Evolutionary conservation across 2,329 filamentous ascomycete species (phyloP).

Genomic region (Cercospora berteroae): DNA sequence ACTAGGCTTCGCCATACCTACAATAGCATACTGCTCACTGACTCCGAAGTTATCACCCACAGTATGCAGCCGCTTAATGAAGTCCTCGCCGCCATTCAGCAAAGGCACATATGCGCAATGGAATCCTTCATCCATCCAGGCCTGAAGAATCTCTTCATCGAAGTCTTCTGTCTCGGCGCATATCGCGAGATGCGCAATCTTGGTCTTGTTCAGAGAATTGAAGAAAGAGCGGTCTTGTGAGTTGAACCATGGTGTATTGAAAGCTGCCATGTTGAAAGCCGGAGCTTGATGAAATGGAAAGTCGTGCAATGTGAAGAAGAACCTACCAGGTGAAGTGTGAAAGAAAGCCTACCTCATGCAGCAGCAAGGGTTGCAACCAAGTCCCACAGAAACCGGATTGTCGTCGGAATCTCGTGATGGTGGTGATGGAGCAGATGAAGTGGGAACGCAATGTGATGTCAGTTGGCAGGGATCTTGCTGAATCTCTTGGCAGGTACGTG

Average conservation of each 20-base stretch:
- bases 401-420: background rate
- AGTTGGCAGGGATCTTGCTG: constrained; percentile 1
- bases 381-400: constrained; percentile 14
- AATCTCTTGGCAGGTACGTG: background rate
- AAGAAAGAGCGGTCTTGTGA: constrained; percentile 36
- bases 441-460: constrained; percentile 8
- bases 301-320: background rate
- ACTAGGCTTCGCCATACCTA: constrained; percentile 49
- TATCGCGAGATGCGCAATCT: constrained; percentile 49
- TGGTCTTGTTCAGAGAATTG: constrained; percentile 41
- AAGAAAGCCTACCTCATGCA: background rate
- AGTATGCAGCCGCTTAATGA: constrained; percentile 49
- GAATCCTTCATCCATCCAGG: constrained; percentile 62
- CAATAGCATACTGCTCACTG: constrained; percentile 61
- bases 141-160: constrained; percentile 52
- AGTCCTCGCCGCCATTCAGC: constrained; percentile 50
- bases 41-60: constrained; percentile 56
- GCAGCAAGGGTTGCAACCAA: constrained; percentile 3
- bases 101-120: constrained; percentile 56
- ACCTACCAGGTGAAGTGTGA: constrained; percentile 10
- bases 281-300: background rate
- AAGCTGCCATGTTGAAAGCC: constrained; percentile 27
- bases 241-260: constrained; percentile 38
- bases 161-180: constrained; percentile 56
- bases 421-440: constrained; percentile 3